phyloP scores from a whole-genome alignment of 2,329 filamentous ascomycete species.

The Cytospora paraplurivora region DNA sequence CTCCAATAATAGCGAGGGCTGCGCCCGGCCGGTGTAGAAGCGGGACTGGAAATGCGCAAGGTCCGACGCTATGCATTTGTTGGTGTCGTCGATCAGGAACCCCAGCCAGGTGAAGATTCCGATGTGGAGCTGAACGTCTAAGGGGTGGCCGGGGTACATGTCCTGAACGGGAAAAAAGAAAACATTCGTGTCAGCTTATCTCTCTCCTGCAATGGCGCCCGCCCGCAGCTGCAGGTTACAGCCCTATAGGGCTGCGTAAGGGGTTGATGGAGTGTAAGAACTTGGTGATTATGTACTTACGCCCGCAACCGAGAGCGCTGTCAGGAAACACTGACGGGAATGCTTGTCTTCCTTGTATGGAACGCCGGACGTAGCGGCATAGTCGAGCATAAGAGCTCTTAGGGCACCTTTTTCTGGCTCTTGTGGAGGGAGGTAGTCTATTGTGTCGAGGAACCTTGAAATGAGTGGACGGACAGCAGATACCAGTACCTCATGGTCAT shows the following conservation, averaged over 20 bases:
- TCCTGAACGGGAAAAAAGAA: slow-evolving; percentile 18
- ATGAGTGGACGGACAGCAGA: slow-evolving; percentile 12
- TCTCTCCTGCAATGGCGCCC: neutral
- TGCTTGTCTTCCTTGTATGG: slow-evolving; percentile 15
- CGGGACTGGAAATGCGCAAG: slow-evolving; percentile 34
- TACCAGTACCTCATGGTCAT: neutral
- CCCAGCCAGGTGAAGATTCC: slow-evolving; percentile 38
- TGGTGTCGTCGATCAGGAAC: slow-evolving; percentile 37
- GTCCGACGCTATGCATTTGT: slow-evolving; percentile 28
- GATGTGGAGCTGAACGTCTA: slow-evolving; percentile 37
- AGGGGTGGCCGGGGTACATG: slow-evolving; percentile 30
- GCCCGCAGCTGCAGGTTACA: neutral
- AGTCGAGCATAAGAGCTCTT: slow-evolving; percentile 11
- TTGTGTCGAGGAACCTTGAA: slow-evolving; percentile 15
- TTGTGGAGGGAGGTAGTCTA: slow-evolving; percentile 7
- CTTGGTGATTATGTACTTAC: slow-evolving; percentile 8
- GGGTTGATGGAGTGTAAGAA: slow-evolving; percentile 17
- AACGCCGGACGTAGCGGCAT: slow-evolving; percentile 13
- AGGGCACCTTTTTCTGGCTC: slow-evolving; percentile 7
- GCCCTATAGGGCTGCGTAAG: slow-evolving; percentile 18
- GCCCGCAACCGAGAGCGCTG: slow-evolving; percentile 16
- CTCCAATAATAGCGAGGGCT: slow-evolving; percentile 31
- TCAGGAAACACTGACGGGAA: slow-evolving; percentile 16
- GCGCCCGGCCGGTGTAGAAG: slow-evolving; percentile 31
- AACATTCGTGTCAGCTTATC: slow-evolving; percentile 10